phyloP scores from a whole-genome alignment of 352 stramenopile genomes.

The Pythium plurisporium region DNA sequence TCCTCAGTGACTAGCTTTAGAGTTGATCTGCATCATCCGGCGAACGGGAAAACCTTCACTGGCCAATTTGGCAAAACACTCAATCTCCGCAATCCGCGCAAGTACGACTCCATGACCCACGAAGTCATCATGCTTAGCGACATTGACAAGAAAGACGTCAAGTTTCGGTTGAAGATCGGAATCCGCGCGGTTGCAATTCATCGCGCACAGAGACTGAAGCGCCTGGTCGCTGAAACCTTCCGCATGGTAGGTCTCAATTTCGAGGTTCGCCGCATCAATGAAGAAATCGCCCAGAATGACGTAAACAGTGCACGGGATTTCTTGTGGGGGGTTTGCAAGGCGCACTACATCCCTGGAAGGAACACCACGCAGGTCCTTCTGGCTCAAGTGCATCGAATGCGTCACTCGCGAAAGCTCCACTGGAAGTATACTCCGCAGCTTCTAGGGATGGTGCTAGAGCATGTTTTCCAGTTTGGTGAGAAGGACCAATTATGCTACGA shows the following conservation, averaged over 20 bases:
- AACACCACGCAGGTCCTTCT: constrained; percentile 37
- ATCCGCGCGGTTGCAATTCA: constrained; percentile 46
- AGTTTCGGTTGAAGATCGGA: constrained; percentile 25
- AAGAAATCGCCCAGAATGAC: neutral
- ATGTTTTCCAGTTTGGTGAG: constrained; percentile 43
- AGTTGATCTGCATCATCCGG: constrained; percentile 34
- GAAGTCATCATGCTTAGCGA: constrained; percentile 39
- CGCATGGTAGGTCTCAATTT: constrained; percentile 59
- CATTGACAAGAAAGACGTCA: constrained; percentile 33
- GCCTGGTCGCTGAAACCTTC: constrained; percentile 56
- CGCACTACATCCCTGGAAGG: constrained; percentile 27
- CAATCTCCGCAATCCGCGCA: constrained; percentile 26
- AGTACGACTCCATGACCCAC: constrained; percentile 21
- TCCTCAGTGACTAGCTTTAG: constrained; percentile 53
- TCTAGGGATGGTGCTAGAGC: constrained; percentile 50
- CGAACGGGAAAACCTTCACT: constrained; percentile 29
- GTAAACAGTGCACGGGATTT: constrained; percentile 29
- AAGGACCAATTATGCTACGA: constrained; percentile 47
- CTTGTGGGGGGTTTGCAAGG: constrained; percentile 55
- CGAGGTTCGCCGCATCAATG: constrained; percentile 40
- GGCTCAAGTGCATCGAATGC: constrained; percentile 43
- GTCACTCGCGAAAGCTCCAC: constrained; percentile 39
- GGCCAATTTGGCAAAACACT: constrained; percentile 36
- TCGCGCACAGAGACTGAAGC: constrained; percentile 42
- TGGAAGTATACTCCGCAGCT: constrained; percentile 66